phyloP scores from a whole-genome alignment of 129 eudicot genomes.

The Flaveria robusta region DNA sequence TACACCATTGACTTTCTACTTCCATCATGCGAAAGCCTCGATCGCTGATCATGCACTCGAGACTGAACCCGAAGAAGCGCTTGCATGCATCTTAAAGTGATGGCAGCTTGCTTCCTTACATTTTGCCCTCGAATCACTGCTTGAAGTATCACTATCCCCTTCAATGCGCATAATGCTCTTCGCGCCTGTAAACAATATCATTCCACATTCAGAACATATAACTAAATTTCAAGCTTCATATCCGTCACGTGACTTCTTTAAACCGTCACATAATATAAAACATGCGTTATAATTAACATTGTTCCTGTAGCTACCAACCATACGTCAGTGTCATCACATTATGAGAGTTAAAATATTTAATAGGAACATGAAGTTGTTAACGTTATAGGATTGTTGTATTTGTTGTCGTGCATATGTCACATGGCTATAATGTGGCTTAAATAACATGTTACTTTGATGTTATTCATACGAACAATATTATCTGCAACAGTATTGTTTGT shows the following conservation, averaged over 20 bases:
- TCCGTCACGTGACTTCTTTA: constrained; percentile 22
- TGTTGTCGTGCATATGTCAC: constrained; percentile 21
- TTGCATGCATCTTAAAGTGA: constrained; percentile 80
- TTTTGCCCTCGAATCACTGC: constrained; percentile 93
- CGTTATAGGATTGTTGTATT: constrained; percentile 29
- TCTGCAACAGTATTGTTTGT: constrained; percentile 9
- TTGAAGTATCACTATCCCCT: constrained; percentile 93
- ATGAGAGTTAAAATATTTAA: not conserved
- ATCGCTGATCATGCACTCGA: constrained; percentile 67
- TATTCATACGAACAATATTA: not conserved
- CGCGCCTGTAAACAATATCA: constrained; percentile 55
- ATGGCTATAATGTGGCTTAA: constrained; percentile 26
- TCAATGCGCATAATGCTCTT: constrained; percentile 71
- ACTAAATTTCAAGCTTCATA: constrained; percentile 11
- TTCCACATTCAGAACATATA: not conserved
- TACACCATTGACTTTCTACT: constrained; percentile 68
- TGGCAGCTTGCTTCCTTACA: constrained; percentile 75
- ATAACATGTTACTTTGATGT: constrained; percentile 23
- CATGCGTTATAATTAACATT: constrained; percentile 9
- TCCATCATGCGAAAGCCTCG: constrained; percentile 68
- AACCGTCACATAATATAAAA: not conserved
- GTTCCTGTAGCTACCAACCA: constrained; percentile 7
- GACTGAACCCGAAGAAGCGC: constrained; percentile 80
- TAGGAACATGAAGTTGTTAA: not conserved
- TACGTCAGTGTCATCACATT: constrained; percentile 5